These are phyloP conservation scores for Tylopilus felleus DNA, from an alignment of 768 basidiomycete genomes.

Conservation along the genomic window DNA sequence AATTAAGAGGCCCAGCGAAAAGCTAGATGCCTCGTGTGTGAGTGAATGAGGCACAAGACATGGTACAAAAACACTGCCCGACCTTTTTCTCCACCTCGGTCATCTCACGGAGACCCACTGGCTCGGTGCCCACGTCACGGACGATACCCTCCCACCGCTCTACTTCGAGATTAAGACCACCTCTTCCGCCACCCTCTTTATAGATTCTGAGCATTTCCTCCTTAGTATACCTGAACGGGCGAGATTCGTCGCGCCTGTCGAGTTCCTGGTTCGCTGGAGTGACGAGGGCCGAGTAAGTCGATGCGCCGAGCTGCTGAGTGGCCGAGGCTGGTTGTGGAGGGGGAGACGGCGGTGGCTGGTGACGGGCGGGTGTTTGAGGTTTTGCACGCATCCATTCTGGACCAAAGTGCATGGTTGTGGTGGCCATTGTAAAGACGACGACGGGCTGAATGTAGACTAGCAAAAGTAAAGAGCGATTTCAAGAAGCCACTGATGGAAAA, in stretches of 20 bases:
- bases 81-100: constrained; percentile 88
- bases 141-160: constrained; percentile 90
- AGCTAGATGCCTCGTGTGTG: constrained; percentile 49
- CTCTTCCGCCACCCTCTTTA: constrained; percentile 70
- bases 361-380: constrained; percentile 51
- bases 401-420: constrained; percentile 83
- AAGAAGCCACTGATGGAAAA: constrained; percentile 27
- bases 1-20: constrained; percentile 77
- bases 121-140: constrained; percentile 68
- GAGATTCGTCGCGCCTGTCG: constrained; percentile 59
- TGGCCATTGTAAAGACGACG: constrained; percentile 35
- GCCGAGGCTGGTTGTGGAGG: constrained; percentile 44
- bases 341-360: constrained; percentile 57
- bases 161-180: constrained; percentile 78
- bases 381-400: constrained; percentile 93
- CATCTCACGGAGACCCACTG: constrained; percentile 75
- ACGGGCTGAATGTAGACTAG: background rate
- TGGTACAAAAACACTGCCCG: constrained; percentile 18
- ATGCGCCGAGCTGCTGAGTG: constrained; percentile 53
- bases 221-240: constrained; percentile 85
- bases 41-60: constrained; percentile 19
- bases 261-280: constrained; percentile 42
- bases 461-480: constrained; percentile 14
- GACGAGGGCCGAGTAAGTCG: constrained; percentile 67
- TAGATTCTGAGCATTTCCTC: constrained; percentile 83